Evolutionary conservation across 148 eudicot species (phyloP).

Genomic region (Rhododendron vialii): DNA sequence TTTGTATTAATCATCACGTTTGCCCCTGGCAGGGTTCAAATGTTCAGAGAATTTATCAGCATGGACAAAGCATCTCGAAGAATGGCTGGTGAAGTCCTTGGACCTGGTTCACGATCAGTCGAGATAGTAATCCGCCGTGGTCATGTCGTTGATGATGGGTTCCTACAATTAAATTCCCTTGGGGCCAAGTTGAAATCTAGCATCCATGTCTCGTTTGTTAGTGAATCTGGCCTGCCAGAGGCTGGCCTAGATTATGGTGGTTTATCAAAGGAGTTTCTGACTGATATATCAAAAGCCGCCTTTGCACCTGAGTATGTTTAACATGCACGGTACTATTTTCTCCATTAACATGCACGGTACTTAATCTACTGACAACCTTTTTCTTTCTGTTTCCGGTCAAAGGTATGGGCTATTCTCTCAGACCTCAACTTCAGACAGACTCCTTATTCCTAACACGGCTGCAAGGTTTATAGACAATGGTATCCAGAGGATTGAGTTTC

Average conservation of each 20-base stretch:
- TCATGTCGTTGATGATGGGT: conserved; percentile 90
- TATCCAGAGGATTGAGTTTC: conserved; percentile 89
- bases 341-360: background rate
- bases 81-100: conserved; percentile 87
- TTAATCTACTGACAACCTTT: conserved; percentile 8
- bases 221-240: conserved; percentile 95
- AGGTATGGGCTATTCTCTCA: conserved; percentile 94
- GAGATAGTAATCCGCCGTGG: conserved; percentile 87
- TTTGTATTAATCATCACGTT: background rate
- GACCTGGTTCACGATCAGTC: conserved; percentile 70
- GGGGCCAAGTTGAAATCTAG: conserved; percentile 77
- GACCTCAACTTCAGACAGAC: conserved; percentile 86
- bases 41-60: conserved; percentile 92
- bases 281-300: conserved; percentile 84
- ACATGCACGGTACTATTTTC: background rate
- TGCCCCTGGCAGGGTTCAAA: conserved; percentile 64
- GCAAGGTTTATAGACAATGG: conserved; percentile 84
- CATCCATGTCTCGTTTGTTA: conserved; percentile 91
- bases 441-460: conserved; percentile 74
- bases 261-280: conserved; percentile 87
- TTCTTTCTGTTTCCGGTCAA: conserved; percentile 15
- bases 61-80: conserved; percentile 84
- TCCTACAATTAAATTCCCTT: conserved; percentile 71
- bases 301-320: conserved; percentile 79
- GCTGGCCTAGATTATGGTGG: conserved; percentile 99